Conservation (phyloP, 2,329 filamentous ascomycete genomes). For the Pestalotiopsis fici region DNA sequence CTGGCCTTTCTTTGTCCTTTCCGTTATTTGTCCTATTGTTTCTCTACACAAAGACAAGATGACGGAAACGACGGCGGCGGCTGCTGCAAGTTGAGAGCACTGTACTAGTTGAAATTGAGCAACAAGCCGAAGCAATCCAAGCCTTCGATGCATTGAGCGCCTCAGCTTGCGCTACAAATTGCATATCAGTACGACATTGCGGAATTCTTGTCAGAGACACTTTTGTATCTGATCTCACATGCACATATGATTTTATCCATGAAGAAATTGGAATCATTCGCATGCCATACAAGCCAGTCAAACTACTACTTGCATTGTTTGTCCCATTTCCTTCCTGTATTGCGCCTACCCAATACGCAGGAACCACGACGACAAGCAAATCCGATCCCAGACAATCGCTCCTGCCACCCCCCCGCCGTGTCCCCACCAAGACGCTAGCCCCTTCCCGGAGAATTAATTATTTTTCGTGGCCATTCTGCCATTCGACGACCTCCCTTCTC, state of each 20-base stretch:
- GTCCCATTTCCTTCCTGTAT: neutral
- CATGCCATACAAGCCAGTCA: neutral
- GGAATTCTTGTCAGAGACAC: too few relatives aligned
- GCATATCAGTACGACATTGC: too few relatives aligned
- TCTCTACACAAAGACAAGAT: neutral
- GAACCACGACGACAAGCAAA: neutral
- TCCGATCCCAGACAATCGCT: neutral
- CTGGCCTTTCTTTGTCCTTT: neutral
- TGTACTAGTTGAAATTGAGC: neutral
- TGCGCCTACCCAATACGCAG: neutral
- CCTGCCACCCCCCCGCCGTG: conserved; percentile 10
- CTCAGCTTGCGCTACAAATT: too few relatives aligned
- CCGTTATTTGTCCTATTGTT: neutral
- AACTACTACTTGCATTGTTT: neutral
- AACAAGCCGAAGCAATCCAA: neutral
- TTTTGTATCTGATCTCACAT: too few relatives aligned
- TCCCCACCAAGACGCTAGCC: conserved; percentile 5
- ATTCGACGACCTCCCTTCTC: conserved; percentile 23
- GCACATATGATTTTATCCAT: neutral
- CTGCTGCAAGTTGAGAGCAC: neutral
- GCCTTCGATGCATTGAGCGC: neutral
- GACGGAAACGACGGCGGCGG: neutral
- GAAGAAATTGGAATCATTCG: neutral
- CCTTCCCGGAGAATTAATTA: conserved; percentile 28
- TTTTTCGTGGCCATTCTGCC: conserved; percentile 30